Evolutionary conservation across 495 filamentous ascomycete species (phyloP), one percentile per base, ranked within the genome.

Genomic region (Penicillium pancosmium): DNA sequence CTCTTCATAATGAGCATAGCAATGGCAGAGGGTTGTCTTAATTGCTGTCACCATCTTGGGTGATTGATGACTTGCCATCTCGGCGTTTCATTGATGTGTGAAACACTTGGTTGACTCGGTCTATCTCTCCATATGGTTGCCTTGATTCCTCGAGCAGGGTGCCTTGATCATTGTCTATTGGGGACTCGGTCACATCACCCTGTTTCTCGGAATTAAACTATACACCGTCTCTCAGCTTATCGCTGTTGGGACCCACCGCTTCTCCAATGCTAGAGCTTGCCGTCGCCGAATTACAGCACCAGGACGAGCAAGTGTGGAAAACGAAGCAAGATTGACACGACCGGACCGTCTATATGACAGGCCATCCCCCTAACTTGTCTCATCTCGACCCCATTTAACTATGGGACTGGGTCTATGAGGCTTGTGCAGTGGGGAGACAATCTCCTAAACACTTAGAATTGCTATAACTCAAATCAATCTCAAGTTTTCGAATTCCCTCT

Each of bases 191-290:
- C 27, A 31, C 12, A 40, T n/a, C 41, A 19, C 41, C 15, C 5
- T 44, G 9, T 13, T 10, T n/a, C 23, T 9, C n/a, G 2, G 10
- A 31, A 48, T 48, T 31, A 5, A 9, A 9, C 21, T 10, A 25
- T 13, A 40, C n/a, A 51, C 16, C n/a, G 8, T 41, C 34, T 41
- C 41, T 46, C 53, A 35, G 40, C 53, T 41, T 27, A 27, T 50
- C 13, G 54, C 43, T 50, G 54, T 56, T 55, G 53, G 53, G 27
- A 48, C 11, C n/a, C 10, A 31, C 25, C 66, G 82, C 82, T 82
- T 82, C 79, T 82, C 82, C 76, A 80, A 77, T 78, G 84, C 84
- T 87, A 87, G 84, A 87, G 82, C 84, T 82, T 74, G 79, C 75
- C 84, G 78, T 83, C 82, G 74, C 66, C 81, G 77, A 78, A 75